Conservation (phyloP, 495 filamentous ascomycete species). For the Hypoxylon lienhwacheense region DNA sequence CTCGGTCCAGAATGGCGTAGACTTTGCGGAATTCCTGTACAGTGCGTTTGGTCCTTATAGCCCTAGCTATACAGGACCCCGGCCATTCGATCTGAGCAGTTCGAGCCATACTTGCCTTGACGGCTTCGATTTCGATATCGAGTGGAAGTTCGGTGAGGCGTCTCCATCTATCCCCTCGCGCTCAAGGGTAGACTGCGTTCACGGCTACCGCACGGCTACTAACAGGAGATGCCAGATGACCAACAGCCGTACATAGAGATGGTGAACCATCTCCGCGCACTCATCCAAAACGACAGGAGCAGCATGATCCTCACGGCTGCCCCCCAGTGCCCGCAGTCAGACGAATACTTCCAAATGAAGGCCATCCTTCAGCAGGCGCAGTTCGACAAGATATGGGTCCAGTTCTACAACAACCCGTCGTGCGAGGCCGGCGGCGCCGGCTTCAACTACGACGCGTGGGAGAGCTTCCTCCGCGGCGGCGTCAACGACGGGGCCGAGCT, state of each 20-base stretch:
- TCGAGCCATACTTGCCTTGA: constrained; percentile 55
- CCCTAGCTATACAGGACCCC: constrained; percentile 42
- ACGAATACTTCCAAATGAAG: constrained; percentile 55
- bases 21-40: constrained; percentile 67
- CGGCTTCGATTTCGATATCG: constrained; percentile 72
- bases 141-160: constrained; percentile 43
- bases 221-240: constrained; percentile 11
- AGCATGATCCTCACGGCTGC: constrained; percentile 63
- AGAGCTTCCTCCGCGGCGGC: constrained; percentile 54
- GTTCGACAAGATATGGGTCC: constrained; percentile 68
- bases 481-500: constrained; percentile 63
- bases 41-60: constrained; percentile 63
- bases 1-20: constrained; percentile 50
- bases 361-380: constrained; percentile 54
- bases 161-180: constrained; percentile 40
- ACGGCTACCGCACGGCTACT: neutral
- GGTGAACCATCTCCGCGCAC: constrained; percentile 55
- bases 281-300: constrained; percentile 43
- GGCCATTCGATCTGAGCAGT: constrained; percentile 60
- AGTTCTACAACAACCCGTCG: constrained; percentile 72
- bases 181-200: neutral
- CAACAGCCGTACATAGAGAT: constrained; percentile 44
- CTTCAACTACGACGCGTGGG: constrained; percentile 69
- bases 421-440: constrained; percentile 53
- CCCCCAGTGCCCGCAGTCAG: constrained; percentile 63